Base-by-base conservation (phyloP, 164 flowering plant species). In the Stephania japonica region DNA sequence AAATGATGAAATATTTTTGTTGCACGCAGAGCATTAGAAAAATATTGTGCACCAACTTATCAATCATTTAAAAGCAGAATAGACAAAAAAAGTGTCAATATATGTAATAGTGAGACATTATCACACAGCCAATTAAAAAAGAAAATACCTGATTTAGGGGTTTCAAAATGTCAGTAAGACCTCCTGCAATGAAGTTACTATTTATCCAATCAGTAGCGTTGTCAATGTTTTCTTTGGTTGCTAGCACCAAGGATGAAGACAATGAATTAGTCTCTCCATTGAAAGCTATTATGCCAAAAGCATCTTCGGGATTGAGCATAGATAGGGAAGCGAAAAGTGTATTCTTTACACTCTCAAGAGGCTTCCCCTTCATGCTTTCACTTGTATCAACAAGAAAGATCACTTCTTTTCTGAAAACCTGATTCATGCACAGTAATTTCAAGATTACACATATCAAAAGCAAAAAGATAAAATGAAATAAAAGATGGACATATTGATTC, bases 351-450 rank as follows among this genome's bases (percentile, higher is more conserved):
- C 73, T 86, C 77, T 92, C 97, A 65, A 93, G 85, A 12, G 87
- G 90, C 74, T 72, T 80, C 61, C 94, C 99, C 56, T 38, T 77
- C 97, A 96, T 96, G 85, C 99, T 96, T 82, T 84, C 88, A 82
- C 99, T 96, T 68, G 86, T 89, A 80, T 96, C 99, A 84, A 93
- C 81, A 69, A 89, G 77, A 80, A 89, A 93, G 59, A 92, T 81
- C 65, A 91, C 85, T 73, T 92, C 87, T 80, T 84, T 89, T 78
- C 85, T 86, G 85, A 92, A 88, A 73, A 86, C 88, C 99, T 95
- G 25, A 79, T 62, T 73, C 69, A 78, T 65, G 73, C 76, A 59
- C 59, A 43, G 7, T 56, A 25, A 70, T 24, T 50, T 59, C 42
- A 16, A 42, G 26, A 68, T 32, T 32, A 32, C 38, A 32, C 2